Evolutionary conservation across 2,329 filamentous ascomycete genomes (phyloP), one percentile per base, ranked within the genome.

Genomic region (Myriosclerotinia duriaeana): DNA sequence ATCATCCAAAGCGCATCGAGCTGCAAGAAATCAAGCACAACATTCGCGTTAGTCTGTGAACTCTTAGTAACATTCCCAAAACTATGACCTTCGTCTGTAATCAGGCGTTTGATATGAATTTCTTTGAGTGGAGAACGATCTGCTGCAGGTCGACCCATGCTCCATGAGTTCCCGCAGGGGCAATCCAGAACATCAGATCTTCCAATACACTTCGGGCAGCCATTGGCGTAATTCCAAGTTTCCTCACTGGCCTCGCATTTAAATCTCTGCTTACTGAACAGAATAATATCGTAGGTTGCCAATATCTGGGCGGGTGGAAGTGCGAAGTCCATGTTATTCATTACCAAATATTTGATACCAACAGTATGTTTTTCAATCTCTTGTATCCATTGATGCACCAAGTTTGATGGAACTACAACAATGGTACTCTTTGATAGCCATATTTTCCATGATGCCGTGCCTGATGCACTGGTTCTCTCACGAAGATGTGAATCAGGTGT

Each of bases 1-100:
- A 97, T 89, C 5, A 96, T 87, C 94, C 94, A 97, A 12, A 90
- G 86, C 22, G 91, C 85, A 56, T 92, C 88, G 20, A 92, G 79
- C 14, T 83, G 78, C n/a, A 89, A 76, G 15, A 76, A 76, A 22
- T 87, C 82, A 1, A 88, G 76, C 2, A 82, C 80, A 2, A 79
- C 74, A 26, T 85, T 78, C 6, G 87, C 73, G 52, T 84, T 81
- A 54, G 87, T 92, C 71, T 82, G 86, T 62, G 80, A 81, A 12
- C 80, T 80, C 7, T 78, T 77, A 2, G 78, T 83, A 0, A 85
- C 85, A 48, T 90, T 89, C 0, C 92, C 91, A 67, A 97, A 88
- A 67, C 85, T 90, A 76, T 97, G 93, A 0, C 94, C 94, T 81
- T 97, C 94, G 70, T 98, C 94, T 22, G 96, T 89, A 55, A 98